These are phyloP conservation scores for Bertia moriformis DNA, from an alignment of 2,329 filamentous ascomycete genomes.

Conservation along the genomic window DNA sequence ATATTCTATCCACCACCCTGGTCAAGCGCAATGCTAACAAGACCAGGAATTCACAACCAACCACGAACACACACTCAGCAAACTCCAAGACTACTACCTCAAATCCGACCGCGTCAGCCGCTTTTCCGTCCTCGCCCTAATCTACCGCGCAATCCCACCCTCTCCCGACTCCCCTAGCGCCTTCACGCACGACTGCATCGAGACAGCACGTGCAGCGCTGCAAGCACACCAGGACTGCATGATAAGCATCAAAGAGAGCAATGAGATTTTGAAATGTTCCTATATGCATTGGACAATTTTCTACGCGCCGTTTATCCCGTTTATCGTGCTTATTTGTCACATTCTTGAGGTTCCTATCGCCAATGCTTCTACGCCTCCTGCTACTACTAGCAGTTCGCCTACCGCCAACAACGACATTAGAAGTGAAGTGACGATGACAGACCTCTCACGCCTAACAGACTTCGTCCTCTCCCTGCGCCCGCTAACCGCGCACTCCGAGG, in stretches of 20 bases:
- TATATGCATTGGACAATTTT: conserved; percentile 41
- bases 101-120: conserved; percentile 31
- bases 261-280: conserved; percentile 24
- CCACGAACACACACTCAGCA: too few species aligned
- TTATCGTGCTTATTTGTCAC: conserved; percentile 43
- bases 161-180: conserved; percentile 18
- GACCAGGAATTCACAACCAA: too few species aligned
- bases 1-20: too few species aligned
- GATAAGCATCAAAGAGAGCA: conserved; percentile 19
- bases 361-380: too few species aligned
- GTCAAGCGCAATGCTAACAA: too few species aligned
- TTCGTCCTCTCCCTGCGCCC: conserved; percentile 41
- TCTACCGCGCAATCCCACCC: conserved; percentile 32
- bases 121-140: conserved; percentile 30
- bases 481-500: conserved; percentile 35
- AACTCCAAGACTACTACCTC: conserved; percentile 26
- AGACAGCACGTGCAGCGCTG: conserved; percentile 32
- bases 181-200: conserved; percentile 32
- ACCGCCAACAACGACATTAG: too few species aligned
- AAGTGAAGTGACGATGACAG: conserved; percentile 26
- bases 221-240: conserved; percentile 28
- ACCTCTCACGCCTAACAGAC: conserved; percentile 36
- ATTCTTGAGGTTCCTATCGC: too few species aligned
- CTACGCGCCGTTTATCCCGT: conserved; percentile 41
- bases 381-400: too few species aligned